Conservation (phyloP, 108 stramenopile genomes). For the Seminavis robusta region DNA sequence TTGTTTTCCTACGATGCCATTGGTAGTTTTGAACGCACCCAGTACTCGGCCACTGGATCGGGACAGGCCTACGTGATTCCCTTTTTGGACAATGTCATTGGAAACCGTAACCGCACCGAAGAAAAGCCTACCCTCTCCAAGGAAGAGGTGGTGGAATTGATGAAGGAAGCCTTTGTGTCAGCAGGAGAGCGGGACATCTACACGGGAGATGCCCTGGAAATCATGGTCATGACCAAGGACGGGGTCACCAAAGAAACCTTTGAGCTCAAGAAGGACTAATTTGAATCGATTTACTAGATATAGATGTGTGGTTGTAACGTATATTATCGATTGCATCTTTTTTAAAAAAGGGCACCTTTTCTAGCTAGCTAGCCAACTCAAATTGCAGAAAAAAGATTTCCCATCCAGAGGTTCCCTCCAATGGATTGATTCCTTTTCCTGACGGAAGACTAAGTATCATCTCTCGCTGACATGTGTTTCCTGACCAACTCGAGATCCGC, state of each 20-base stretch:
- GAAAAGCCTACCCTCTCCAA: slow-evolving; percentile 74
- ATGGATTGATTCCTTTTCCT: too few relatives aligned
- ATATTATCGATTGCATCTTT: too few relatives aligned
- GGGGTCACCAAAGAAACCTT: slow-evolving; percentile 82
- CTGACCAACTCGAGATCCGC: slow-evolving; percentile 18
- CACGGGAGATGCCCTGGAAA: slow-evolving; percentile 96
- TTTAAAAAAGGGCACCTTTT: too few relatives aligned
- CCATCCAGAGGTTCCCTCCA: too few relatives aligned
- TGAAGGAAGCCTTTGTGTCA: slow-evolving; percentile 95
- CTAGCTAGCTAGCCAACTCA: too few relatives aligned
- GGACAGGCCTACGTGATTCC: slow-evolving; percentile 92
- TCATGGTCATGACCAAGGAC: slow-evolving; percentile 84
- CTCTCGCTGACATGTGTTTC: slow-evolving; percentile 2
- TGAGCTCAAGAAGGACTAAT: slow-evolving; percentile 92
- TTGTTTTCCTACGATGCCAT: slow-evolving; percentile 99
- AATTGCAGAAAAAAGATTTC: too few relatives aligned
- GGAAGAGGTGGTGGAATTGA: slow-evolving; percentile 92
- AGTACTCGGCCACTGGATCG: slow-evolving; percentile 80
- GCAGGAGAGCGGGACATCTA: slow-evolving; percentile 98
- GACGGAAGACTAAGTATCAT: not conserved
- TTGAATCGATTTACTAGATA: too few relatives aligned
- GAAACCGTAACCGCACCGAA: slow-evolving; percentile 89
- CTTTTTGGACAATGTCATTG: slow-evolving; percentile 94
- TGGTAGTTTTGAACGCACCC: slow-evolving; percentile 91
- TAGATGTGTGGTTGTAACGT: too few relatives aligned